Evolutionary conservation across 768 basidiomycete genomes (phyloP).

Genomic region (Boletales sp.): DNA sequence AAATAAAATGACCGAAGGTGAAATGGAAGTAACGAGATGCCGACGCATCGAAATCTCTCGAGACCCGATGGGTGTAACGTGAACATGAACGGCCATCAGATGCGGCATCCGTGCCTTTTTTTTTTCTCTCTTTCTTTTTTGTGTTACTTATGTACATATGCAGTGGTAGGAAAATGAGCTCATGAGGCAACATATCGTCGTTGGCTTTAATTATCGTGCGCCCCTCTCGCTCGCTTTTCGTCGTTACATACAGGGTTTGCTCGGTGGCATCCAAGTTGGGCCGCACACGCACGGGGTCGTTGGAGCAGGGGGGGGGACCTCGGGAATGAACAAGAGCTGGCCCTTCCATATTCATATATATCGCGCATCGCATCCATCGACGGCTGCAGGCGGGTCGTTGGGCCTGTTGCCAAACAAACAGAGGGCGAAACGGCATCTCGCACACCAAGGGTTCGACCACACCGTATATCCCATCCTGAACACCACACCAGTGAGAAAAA

Average conservation of each 20-base stretch:
- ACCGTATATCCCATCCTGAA: background rate
- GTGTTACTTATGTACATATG: background rate
- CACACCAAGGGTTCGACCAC: background rate
- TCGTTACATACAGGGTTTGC: too few species aligned
- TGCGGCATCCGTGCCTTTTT: conserved; percentile 4
- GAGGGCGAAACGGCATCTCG: background rate
- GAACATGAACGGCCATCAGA: conserved; percentile 23
- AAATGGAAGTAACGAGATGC: background rate
- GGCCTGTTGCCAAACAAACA: too few species aligned
- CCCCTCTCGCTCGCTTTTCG: background rate
- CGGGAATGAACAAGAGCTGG: background rate
- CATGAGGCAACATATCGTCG: background rate
- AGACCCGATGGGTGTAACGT: background rate
- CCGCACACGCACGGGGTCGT: too few species aligned
- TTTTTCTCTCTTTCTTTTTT: too few species aligned
- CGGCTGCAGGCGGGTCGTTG: too few species aligned
- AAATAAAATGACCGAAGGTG: too few species aligned
- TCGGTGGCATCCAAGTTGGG: background rate
- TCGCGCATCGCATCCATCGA: too few species aligned
- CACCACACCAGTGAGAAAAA: background rate
- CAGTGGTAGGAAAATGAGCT: too few species aligned
- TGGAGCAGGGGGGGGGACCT: background rate
- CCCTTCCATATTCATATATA: too few species aligned
- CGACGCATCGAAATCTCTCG: conserved; percentile 2
- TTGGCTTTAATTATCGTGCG: background rate